Evolutionary conservation across 106 monocot genomes (phyloP).

Genomic region (Ottelia alismoides): DNA sequence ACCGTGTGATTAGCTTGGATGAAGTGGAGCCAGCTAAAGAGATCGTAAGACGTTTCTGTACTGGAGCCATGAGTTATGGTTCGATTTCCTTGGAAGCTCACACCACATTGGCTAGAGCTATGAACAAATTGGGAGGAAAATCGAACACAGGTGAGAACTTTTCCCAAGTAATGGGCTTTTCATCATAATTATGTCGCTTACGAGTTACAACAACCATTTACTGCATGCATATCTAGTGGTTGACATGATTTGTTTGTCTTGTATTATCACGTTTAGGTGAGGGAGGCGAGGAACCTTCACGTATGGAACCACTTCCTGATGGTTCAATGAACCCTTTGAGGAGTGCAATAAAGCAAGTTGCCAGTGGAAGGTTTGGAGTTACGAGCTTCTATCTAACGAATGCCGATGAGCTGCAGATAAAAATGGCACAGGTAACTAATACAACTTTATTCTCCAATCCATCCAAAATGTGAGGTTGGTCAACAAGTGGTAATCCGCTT

Average conservation of each 20-base stretch:
- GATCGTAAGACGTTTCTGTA: constrained; percentile 85
- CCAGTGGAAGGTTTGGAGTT: constrained; percentile 96
- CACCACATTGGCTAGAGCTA: constrained; percentile 76
- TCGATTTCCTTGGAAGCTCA: constrained; percentile 95
- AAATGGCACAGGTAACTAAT: constrained; percentile 87
- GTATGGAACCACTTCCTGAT: constrained; percentile 68
- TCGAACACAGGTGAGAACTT: constrained; percentile 74
- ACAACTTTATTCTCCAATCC: too few relatives aligned
- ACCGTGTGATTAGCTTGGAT: constrained; percentile 44
- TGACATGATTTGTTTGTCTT: too few relatives aligned
- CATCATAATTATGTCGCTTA: too few relatives aligned
- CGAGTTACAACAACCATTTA: too few relatives aligned
- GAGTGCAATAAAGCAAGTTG: constrained; percentile 95
- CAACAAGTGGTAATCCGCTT: too few relatives aligned
- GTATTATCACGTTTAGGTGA: too few relatives aligned
- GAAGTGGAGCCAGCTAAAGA: constrained; percentile 85
- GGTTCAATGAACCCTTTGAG: constrained; percentile 76
- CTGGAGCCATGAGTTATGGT: constrained; percentile 97
- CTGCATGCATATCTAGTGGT: too few relatives aligned
- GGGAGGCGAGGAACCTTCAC: constrained; percentile 85
- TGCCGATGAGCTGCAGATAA: constrained; percentile 96
- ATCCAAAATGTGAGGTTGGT: too few relatives aligned
- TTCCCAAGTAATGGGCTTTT: too few relatives aligned
- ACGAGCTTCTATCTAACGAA: constrained; percentile 91
- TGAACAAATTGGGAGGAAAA: constrained; percentile 93